Evolutionary conservation across 2,329 filamentous ascomycete genomes (phyloP), one percentile per base, ranked within the genome.

Genomic region (Aspergillus fumigatus): DNA sequence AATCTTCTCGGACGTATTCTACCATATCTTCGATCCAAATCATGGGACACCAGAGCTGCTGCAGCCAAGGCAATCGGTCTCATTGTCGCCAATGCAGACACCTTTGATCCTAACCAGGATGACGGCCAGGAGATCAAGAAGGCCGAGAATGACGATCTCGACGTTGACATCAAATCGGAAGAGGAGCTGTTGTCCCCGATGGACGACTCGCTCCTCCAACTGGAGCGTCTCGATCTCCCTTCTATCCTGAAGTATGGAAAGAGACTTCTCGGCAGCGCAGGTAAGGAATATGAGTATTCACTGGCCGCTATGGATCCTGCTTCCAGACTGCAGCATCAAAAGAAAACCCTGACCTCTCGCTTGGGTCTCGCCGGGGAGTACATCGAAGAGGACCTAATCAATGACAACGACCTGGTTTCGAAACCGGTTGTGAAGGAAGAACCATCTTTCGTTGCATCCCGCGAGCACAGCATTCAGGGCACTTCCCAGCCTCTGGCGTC

Each of bases 21-120:
- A n/a, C 93, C 94, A 1, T 99, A 97, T 74, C 82, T 99, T 29
- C 86, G 90, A 57, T 93, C 94, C 65, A 96, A 93, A 73, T 93
- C 92, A 70, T 99, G 94, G 94, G 94, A 99, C 70, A 99, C 94
- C 26, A 83, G 95, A 65, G 92, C 88, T 59, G 95, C 94, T 53
- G 89, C 95, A 49, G 92, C 93, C 65, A 96, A 93, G 75, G 94
- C 94, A 21, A 88, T 99, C 57, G 93, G 93, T 57, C 92, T 93
- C 67, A 97, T 99, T 63, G 87, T 96, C 60, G 88, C 93, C 57
- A 89, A 97, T 79, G 91, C 92, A 0, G 86, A 91, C 54, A 78
- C 83, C 48, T 96, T 94, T 72, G 92, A 97, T 67, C 95, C 94
- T 0, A 97, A 97, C 68, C 82, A 82, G 21, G 87, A 86, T 58